phyloP scores from a whole-genome alignment of 148 eudicot species.

The Fagopyrum esculentum region DNA sequence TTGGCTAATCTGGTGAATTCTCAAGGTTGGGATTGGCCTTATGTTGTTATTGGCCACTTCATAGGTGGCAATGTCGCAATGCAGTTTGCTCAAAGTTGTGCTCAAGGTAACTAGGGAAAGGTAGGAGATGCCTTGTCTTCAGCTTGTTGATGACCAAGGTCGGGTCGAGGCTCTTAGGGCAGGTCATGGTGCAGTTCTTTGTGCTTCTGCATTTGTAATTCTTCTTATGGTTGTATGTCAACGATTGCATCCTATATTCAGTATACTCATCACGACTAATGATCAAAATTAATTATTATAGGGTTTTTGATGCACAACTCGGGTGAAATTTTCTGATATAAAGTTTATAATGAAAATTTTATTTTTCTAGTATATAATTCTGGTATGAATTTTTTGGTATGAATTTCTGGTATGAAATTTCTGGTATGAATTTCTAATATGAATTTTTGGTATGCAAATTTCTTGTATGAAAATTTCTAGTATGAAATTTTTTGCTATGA shows the following conservation, averaged over 20 bases:
- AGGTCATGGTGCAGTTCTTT: slow-evolving; percentile 50
- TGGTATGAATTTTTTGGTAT: no score
- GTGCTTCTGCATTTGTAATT: slow-evolving; percentile 47
- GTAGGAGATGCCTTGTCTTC: slow-evolving; percentile 35
- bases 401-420: no score
- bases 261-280: slow-evolving; percentile 53
- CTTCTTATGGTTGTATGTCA: slow-evolving; percentile 38
- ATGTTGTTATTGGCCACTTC: slow-evolving; percentile 82
- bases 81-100: slow-evolving; percentile 65
- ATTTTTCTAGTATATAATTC: no score
- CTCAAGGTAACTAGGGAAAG: slow-evolving; percentile 56
- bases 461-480: no score
- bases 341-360: no score
- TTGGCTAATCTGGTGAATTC: slow-evolving; percentile 61
- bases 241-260: slow-evolving; percentile 46
- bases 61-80: slow-evolving; percentile 89
- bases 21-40: slow-evolving; percentile 85
- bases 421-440: no score
- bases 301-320: no score
- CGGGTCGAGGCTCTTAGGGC: slow-evolving; percentile 67
- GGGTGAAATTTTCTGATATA: no score
- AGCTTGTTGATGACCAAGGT: slow-evolving; percentile 53
- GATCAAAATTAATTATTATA: no score
- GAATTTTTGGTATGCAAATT: no score
- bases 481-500: no score